Evolutionary conservation across 306 rosid genomes (phyloP).

Genomic region (Cicer yamashitae): DNA sequence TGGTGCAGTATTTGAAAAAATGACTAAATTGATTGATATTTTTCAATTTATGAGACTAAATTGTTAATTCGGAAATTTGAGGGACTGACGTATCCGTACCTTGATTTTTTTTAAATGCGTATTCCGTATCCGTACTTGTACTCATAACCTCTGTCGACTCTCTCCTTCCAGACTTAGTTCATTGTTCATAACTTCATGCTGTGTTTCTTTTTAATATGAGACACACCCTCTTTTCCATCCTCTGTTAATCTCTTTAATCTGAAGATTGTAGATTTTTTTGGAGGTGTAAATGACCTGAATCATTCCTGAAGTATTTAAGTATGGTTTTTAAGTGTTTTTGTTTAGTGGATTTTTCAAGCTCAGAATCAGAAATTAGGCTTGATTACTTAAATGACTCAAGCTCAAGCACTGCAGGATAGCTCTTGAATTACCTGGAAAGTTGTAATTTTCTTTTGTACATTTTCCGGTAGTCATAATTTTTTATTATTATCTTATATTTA

Average conservation of each 20-base stretch:
- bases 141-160: background rate
- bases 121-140: too few species aligned
- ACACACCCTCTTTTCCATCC: background rate
- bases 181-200: background rate
- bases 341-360: background rate
- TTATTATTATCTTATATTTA: background rate
- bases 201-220: background rate
- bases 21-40: too few species aligned
- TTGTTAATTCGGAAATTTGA: too few species aligned
- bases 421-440: background rate
- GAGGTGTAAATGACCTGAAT: conserved; percentile 8
- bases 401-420: background rate
- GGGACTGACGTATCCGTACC: too few species aligned
- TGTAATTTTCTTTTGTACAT: conserved; percentile 13
- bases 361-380: background rate
- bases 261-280: conserved; percentile 4
- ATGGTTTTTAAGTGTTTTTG: background rate
- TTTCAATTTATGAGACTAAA: too few species aligned
- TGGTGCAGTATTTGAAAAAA: too few species aligned
- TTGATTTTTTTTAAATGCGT: too few species aligned
- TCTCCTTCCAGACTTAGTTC: background rate
- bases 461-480: background rate
- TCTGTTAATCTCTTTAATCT: background rate
- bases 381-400: background rate
- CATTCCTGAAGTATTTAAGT: background rate